A percentile compares a stretch with the other conserved stretches of the same genome.
These are phyloP conservation scores for Pterula multifida DNA, from an alignment of 1,284 basidiomycete species.

Conservation along the genomic window DNA sequence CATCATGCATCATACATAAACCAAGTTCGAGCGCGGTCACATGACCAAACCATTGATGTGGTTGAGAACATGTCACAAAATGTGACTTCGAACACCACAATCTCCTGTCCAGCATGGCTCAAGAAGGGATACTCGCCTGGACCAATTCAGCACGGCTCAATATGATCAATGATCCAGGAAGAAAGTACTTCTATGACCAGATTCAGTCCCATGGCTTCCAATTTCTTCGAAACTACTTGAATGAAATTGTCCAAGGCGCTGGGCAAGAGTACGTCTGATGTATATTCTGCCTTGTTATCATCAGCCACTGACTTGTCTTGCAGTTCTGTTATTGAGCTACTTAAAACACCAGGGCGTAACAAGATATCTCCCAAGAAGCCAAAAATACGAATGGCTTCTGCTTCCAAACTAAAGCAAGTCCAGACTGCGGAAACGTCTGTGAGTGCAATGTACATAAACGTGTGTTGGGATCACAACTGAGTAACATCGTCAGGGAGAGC, in stretches of 20 bases:
- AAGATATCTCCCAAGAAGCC: constrained; percentile 40
- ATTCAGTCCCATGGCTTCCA: constrained; percentile 62
- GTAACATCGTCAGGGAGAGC: neutral
- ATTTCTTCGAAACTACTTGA: constrained; percentile 68
- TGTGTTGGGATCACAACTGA: neutral
- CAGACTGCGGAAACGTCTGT: constrained; percentile 19
- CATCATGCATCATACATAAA: too few species aligned
- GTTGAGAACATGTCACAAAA: constrained; percentile 4
- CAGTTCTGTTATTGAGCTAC: constrained; percentile 66
- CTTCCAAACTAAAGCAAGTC: constrained; percentile 32
- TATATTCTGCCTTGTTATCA: neutral
- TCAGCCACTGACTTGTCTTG: constrained; percentile 2
- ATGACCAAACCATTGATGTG: neutral
- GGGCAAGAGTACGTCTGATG: constrained; percentile 45
- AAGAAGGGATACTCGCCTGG: constrained; percentile 44
- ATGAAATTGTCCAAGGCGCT: constrained; percentile 52
- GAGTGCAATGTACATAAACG: neutral
- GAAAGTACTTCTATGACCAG: constrained; percentile 56
- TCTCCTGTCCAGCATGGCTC: constrained; percentile 19
- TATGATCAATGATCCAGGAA: constrained; percentile 62
- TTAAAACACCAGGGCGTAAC: constrained; percentile 71
- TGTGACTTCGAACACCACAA: neutral
- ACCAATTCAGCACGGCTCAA: constrained; percentile 49
- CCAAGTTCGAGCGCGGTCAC: constrained; percentile 3
- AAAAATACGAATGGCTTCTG: constrained; percentile 18